Evolutionary conservation across 2,329 filamentous ascomycete genomes (phyloP), one percentile per base, ranked within the genome.

Genomic region (Penicillium sclerotiorum): DNA sequence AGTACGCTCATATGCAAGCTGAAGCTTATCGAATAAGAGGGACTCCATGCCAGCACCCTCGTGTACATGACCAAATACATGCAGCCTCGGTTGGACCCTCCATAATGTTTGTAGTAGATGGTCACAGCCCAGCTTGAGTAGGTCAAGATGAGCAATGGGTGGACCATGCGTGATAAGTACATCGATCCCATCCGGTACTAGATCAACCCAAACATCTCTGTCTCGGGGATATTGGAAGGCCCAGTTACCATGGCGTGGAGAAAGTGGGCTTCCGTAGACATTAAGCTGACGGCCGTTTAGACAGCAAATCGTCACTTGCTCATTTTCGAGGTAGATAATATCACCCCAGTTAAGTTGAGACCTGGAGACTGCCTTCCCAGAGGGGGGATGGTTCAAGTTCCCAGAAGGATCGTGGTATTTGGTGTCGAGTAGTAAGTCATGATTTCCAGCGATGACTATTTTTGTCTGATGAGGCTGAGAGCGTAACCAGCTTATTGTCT

Each of bases 151-250:
- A 63, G 82, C 78, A 66, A 81, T 81, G 8, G 89, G 88, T 17
- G 90, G 90, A 1, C 82, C 82, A 64, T 95, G 90, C 1, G 89
- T 94, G 15, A 95, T 72, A 12, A 95, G 76, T 22, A 95, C 79
- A 61, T 94, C 88, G 0, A 83, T 85, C 58, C 86, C 82, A 1
- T 77, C 69, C 0, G 89, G 89, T 2, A 94, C 77, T 4, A 78
- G 84, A 49, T 80, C 80, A 5, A 77, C 72, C 89, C 88, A 94
- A 0, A 85, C 81, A 59, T 90, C 81, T 5, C 75, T 65, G 18
- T 75, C 74, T 20, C 79, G 71, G 5, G 77, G 73, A 61, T 94
- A 92, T 68, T 93, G 88, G 59, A 93, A 93, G 0, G 81, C 89
- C 75, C 87, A 86, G 15, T 85, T 81, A 4, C 88, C 88, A 63